Evolutionary conservation across 106 monocot species (phyloP).

Genomic region (Acorus calamus): DNA sequence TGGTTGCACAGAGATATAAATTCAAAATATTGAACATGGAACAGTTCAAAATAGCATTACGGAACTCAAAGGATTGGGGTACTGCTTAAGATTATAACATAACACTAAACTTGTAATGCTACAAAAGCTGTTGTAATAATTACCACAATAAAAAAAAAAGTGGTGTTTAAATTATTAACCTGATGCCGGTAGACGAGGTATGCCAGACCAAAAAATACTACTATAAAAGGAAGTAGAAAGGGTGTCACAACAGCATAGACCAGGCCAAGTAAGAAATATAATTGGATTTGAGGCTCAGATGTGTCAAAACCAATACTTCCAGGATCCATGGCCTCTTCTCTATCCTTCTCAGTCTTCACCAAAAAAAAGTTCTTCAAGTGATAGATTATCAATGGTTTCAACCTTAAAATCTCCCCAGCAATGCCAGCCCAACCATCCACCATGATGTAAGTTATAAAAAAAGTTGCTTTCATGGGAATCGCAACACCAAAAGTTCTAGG

Average conservation of each 20-base stretch:
- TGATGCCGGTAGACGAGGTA: conserved; percentile 85
- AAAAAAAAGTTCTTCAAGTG: conserved; percentile 79
- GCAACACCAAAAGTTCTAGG: conserved; percentile 64
- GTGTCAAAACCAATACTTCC: conserved; percentile 69
- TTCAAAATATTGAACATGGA: too few species aligned
- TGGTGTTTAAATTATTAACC: conserved; percentile 19
- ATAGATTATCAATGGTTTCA: conserved; percentile 69
- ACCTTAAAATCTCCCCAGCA: conserved; percentile 80
- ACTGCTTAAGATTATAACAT: too few species aligned
- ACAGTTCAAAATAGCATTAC: too few species aligned
- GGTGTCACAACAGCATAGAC: conserved; percentile 84
- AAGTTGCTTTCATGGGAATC: conserved; percentile 93
- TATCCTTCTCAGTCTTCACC: conserved; percentile 82
- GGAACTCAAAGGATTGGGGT: too few species aligned
- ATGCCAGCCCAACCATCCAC: conserved; percentile 96
- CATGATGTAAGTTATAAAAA: conserved; percentile 91
- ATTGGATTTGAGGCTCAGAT: conserved; percentile 75
- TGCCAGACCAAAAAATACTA: conserved; percentile 66
- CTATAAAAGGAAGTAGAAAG: conserved; percentile 77
- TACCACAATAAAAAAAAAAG: not conserved
- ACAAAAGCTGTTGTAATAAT: not conserved
- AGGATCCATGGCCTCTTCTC: conserved; percentile 90
- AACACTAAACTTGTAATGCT: too few species aligned
- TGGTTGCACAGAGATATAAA: too few species aligned
- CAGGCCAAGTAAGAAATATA: conserved; percentile 92